phyloP scores from a whole-genome alignment of 306 rosid genomes.

The Dryas drummondii region DNA sequence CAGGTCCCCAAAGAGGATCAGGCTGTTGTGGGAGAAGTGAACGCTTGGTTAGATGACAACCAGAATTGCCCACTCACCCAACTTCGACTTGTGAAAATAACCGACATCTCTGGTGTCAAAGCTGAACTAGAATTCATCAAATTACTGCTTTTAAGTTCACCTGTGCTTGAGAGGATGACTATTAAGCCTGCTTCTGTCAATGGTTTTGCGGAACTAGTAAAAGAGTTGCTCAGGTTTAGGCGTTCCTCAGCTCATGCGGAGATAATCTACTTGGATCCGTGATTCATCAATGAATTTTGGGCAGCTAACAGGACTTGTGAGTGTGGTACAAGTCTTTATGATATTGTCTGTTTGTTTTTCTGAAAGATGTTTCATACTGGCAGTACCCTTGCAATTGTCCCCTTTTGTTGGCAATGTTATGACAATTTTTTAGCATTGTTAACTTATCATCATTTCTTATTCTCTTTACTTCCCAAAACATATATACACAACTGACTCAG shows the following conservation, averaged over 20 bases:
- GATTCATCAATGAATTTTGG: not conserved
- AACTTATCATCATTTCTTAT: too few relatives aligned
- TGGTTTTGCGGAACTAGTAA: slow-evolving; percentile 28
- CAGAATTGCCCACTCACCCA: slow-evolving; percentile 27
- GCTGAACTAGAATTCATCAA: slow-evolving; percentile 32
- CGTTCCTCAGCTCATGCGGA: slow-evolving; percentile 52
- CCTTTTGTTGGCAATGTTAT: too few relatives aligned
- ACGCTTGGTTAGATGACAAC: slow-evolving; percentile 30
- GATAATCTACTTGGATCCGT: slow-evolving; percentile 45
- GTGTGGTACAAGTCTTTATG: too few relatives aligned
- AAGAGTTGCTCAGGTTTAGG: slow-evolving; percentile 43
- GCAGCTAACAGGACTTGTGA: not conserved
- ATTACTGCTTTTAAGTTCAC: too few relatives aligned
- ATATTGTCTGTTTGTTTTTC: too few relatives aligned
- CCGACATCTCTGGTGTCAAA: slow-evolving; percentile 31
- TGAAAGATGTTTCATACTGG: too few relatives aligned
- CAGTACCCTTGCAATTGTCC: too few relatives aligned
- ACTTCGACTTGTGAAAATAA: slow-evolving; percentile 39
- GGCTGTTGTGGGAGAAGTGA: not conserved
- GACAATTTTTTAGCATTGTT: too few relatives aligned
- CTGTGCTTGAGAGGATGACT: too few relatives aligned
- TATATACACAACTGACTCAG: not conserved
- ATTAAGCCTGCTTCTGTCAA: too few relatives aligned
- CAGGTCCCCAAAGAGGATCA: slow-evolving; percentile 39
- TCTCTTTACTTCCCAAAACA: too few relatives aligned